Conservation (phyloP, 1,139 yeast species). For the Sporopachydermia cereana region DNA sequence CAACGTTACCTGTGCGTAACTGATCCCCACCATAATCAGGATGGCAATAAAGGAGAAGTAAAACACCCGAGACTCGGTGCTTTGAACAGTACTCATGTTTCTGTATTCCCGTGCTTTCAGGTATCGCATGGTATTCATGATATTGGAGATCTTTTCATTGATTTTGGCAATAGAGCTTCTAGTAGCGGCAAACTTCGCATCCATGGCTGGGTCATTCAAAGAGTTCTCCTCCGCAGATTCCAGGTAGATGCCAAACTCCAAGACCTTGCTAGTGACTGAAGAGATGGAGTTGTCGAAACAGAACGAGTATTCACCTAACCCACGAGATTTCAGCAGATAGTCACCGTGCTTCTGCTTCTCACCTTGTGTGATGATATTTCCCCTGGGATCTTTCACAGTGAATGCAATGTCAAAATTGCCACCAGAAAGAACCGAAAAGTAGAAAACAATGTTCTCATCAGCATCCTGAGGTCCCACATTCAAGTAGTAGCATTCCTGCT, state of each 20-base stretch:
- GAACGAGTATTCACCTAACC: constrained; percentile 52
- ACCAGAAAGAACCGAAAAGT: constrained; percentile 48
- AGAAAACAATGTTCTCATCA: constrained; percentile 24
- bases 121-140: constrained; percentile 47
- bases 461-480: neutral
- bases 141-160: constrained; percentile 46
- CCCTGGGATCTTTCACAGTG: constrained; percentile 48
- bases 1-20: constrained; percentile 46
- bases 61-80: constrained; percentile 53
- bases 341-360: constrained; percentile 49
- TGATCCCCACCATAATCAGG: constrained; percentile 53
- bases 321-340: constrained; percentile 38
- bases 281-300: constrained; percentile 58
- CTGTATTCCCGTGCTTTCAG: constrained; percentile 65
- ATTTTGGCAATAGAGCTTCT: constrained; percentile 42
- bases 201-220: constrained; percentile 42
- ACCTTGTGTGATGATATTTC: constrained; percentile 41
- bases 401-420: constrained; percentile 61
- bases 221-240: constrained; percentile 40
- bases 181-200: constrained; percentile 13
- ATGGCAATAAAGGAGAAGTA: constrained; percentile 53
- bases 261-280: constrained; percentile 50
- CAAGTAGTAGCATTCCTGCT: constrained; percentile 4
- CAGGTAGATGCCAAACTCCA: constrained; percentile 49
- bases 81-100: constrained; percentile 58